Percentiles rank a stretch among this genome's conserved stretches.
Conservation (phyloP, 306 rosid genomes). For the Prunus padus region DNA sequence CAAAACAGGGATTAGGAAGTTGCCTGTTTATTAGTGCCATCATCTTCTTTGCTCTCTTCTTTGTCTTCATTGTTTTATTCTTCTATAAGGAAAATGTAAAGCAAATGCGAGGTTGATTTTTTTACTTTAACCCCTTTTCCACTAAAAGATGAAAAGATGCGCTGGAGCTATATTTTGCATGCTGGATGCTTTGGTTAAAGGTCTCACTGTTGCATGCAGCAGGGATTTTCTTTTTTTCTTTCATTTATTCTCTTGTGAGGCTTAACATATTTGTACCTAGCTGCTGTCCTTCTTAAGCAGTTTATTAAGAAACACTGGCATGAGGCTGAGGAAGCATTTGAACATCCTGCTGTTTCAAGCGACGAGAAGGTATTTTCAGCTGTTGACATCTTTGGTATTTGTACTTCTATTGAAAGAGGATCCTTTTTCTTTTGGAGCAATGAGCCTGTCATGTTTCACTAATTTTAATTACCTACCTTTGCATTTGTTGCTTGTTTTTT, state of each 20-base stretch:
- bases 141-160: not conserved
- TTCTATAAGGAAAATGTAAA: not conserved
- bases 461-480: not conserved
- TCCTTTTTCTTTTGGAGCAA: not conserved
- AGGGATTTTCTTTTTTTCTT: constrained; percentile 6
- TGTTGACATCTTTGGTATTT: constrained; percentile 10
- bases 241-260: constrained; percentile 34
- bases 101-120: not conserved
- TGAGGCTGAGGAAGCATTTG: constrained; percentile 82
- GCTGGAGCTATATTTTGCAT: constrained; percentile 12
- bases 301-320: constrained; percentile 92
- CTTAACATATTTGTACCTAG: constrained; percentile 78
- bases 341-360: constrained; percentile 71
- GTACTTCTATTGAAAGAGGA: constrained; percentile 3
- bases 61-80: not conserved
- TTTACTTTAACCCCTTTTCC: not conserved
- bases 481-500: not conserved
- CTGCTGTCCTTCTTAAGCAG: constrained; percentile 96
- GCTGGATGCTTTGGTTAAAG: constrained; percentile 6
- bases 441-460: not conserved
- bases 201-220: constrained; percentile 20
- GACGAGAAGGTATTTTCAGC: constrained; percentile 68
- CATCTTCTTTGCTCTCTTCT: not conserved
- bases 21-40: no score
- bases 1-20: no score